These are phyloP conservation scores for Patellifolia procumbens DNA, from an alignment of 179 eudicot genomes.

Conservation along the genomic window DNA sequence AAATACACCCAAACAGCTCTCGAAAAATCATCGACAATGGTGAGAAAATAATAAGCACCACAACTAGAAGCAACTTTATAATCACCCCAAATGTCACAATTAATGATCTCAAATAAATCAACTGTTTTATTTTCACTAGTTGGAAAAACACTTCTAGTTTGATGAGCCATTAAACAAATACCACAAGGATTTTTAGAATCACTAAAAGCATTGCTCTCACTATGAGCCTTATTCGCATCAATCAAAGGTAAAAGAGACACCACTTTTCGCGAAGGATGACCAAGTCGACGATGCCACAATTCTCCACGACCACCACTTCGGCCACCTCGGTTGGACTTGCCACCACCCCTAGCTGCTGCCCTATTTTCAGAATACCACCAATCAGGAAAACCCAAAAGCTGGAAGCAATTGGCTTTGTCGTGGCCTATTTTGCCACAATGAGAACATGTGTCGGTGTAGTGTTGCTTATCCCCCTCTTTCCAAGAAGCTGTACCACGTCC, in stretches of 20 bases:
- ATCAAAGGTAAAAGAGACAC: neutral
- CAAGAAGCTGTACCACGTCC: no score
- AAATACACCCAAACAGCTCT: conserved; percentile 3
- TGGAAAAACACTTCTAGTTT: neutral
- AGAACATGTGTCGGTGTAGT: neutral
- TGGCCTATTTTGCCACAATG: neutral
- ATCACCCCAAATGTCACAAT: conserved; percentile 9
- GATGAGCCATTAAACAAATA: conserved; percentile 6
- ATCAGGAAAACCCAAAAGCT: neutral
- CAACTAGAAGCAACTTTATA: neutral
- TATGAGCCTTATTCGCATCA: neutral
- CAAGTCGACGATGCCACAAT: neutral
- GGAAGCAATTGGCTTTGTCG: neutral
- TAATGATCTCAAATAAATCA: neutral
- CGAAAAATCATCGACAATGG: neutral
- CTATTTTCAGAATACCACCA: neutral
- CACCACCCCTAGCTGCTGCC: neutral
- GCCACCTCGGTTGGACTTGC: neutral
- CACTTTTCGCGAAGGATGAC: neutral
- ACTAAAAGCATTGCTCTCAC: neutral
- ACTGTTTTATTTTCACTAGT: neutral
- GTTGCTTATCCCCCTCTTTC: neutral
- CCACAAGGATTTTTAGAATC: neutral
- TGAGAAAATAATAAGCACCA: conserved; percentile 12
- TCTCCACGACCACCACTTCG: neutral